Evolutionary conservation across 2,329 filamentous ascomycete species (phyloP).

Genomic region (Gnomoniopsis smithogilvyi): DNA sequence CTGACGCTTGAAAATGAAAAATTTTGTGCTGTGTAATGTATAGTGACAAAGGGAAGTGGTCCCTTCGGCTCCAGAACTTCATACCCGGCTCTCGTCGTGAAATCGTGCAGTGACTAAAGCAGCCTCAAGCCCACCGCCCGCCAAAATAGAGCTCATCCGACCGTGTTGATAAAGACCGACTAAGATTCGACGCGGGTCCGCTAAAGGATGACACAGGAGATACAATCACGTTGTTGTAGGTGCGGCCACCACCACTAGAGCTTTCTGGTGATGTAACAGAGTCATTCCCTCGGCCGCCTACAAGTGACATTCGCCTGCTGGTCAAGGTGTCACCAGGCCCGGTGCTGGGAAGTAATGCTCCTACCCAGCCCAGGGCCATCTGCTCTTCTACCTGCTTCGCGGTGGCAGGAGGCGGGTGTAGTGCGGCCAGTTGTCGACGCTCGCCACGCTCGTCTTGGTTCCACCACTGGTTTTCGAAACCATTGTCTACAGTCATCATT

Average conservation of each 20-base stretch:
- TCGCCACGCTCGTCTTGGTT: conserved; percentile 41
- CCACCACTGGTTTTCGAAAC: conserved; percentile 58
- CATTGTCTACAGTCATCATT: conserved; percentile 56
- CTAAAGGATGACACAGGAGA: conserved; percentile 35
- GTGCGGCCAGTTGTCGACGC: conserved; percentile 23
- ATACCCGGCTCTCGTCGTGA: neutral
- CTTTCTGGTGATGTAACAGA: conserved; percentile 18
- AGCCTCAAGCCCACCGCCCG: conserved; percentile 19
- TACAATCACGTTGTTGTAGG: conserved; percentile 28
- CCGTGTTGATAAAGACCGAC: conserved; percentile 35
- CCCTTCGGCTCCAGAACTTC: no score
- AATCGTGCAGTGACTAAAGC: neutral
- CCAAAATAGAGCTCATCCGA: conserved; percentile 39
- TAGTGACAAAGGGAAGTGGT: neutral
- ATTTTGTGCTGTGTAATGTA: neutral
- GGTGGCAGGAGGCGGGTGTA: conserved; percentile 21
- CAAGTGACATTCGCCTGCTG: conserved; percentile 26
- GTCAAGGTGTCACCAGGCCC: neutral
- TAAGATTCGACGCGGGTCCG: conserved; percentile 25
- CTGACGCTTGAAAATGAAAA: neutral
- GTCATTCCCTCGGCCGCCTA: conserved; percentile 21
- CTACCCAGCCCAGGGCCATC: conserved; percentile 27
- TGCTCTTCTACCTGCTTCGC: conserved; percentile 21
- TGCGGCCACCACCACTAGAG: neutral
- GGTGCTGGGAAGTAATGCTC: conserved; percentile 19